Percentiles rank a stretch among this genome's conserved stretches.
phyloP scores from a whole-genome alignment of 148 eudicot species.

The Fallopia convolvulus region DNA sequence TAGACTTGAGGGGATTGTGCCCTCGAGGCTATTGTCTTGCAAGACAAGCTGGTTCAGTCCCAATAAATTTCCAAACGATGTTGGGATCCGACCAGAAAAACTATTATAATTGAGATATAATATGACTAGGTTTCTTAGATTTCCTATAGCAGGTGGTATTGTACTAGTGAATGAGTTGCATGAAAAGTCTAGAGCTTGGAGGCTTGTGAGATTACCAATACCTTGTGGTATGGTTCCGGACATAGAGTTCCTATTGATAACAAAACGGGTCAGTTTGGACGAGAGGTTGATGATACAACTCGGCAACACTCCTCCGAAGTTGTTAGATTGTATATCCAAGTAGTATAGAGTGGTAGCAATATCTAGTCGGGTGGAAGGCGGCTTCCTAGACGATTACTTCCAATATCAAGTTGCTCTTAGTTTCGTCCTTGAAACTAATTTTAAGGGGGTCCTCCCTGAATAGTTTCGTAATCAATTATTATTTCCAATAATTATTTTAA shows the following conservation, averaged over 20 bases:
- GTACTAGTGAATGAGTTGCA: neutral
- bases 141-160: neutral
- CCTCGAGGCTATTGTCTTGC: slow-evolving; percentile 2
- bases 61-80: neutral
- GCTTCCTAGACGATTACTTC: slow-evolving; percentile 17
- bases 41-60: slow-evolving; percentile 5
- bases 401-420: neutral
- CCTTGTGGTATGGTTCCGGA: neutral
- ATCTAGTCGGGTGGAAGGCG: slow-evolving; percentile 14
- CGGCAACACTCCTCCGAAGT: neutral
- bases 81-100: neutral
- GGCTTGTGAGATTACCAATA: neutral
- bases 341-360: neutral
- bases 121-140: neutral
- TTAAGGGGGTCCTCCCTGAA: too few species aligned
- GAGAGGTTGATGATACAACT: neutral
- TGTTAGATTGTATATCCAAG: neutral
- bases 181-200: neutral
- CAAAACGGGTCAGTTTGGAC: neutral
- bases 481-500: too few species aligned
- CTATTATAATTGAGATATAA: neutral
- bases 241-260: neutral
- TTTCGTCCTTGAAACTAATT: too few species aligned
- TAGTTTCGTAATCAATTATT: too few species aligned
- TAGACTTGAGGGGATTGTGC: neutral